Base-by-base conservation (phyloP, 2,329 filamentous ascomycete genomes). In the Penicillium sp. region DNA sequence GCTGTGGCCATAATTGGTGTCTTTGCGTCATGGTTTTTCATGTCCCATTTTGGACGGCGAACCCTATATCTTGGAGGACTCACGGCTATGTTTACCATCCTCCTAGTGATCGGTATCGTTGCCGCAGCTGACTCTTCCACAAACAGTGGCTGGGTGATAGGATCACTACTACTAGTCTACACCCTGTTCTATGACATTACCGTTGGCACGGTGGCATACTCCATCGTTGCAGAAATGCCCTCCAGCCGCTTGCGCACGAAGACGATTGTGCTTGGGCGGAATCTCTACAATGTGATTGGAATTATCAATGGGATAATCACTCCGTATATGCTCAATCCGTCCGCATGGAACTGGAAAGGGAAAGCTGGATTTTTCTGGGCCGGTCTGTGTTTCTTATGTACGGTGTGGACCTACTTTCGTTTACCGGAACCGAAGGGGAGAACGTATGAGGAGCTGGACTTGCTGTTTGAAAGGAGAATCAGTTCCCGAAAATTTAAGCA, bases 311-410 rank as follows among this genome's bases (percentile, higher is more conserved):
- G 85, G 49, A 87, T 96, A 3, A 74, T 96, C 38, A 94, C 90
- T 0, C 91, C 91, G 0, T 95, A 95, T 74, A 96, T 96, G 91
- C 81, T 96, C 38, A 96, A 96, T 74, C 90, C 91, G 0, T 81
- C 79, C 1, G 88, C 85, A 0, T 96, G 92, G 91, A 79, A 94
- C 72, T 96, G 91, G 91, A 81, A 84, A 59, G 94, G 93, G 73
- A 93, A 83, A 65, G 83, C 91, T 0, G 91, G 91, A 26, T 95
- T 96, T 76, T 95, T 95, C 78, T 91, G 90, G 88, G 86, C 84
- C 12, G 89, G 86, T 1, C 86, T 90, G 57, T 93, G 89, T 74
- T 90, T 91, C 74, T 74, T 85, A 55, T 93, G 89, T 75, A 84
- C 91, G 65, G 75, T 94, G 14, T 95, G 92, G 75, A 87, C 87